phyloP scores from a whole-genome alignment of 2,329 filamentous ascomycete species.

The Nectriaceae sp. region DNA sequence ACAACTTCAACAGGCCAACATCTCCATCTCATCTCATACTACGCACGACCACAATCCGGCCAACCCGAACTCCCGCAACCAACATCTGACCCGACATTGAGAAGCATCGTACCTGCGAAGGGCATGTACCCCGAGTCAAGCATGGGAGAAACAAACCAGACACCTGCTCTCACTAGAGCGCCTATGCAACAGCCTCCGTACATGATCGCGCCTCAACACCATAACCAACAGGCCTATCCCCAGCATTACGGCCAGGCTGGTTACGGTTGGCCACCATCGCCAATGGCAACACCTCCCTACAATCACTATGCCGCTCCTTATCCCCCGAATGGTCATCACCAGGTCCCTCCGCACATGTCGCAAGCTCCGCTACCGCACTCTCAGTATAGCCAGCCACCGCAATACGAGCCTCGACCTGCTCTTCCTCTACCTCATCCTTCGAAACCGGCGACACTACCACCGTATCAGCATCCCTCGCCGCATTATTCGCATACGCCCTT shows the following conservation, averaged over 20 bases:
- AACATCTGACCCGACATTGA: constrained; percentile 75
- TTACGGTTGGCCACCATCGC: constrained; percentile 59
- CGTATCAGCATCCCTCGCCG: constrained; percentile 34
- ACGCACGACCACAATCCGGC: constrained; percentile 75
- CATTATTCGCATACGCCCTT: constrained; percentile 37
- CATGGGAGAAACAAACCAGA: constrained; percentile 79
- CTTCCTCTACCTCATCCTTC: constrained; percentile 39
- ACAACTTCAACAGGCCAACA: constrained; percentile 87
- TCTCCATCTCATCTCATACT: constrained; percentile 97
- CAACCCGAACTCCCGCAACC: constrained; percentile 77
- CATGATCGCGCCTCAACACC: constrained; percentile 37
- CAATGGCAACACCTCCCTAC: constrained; percentile 56
- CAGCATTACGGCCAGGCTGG: constrained; percentile 46
- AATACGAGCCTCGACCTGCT: constrained; percentile 38
- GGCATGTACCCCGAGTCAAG: constrained; percentile 98
- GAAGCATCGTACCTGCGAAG: constrained; percentile 83
- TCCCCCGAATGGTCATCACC: constrained; percentile 26
- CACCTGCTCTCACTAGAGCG: constrained; percentile 77
- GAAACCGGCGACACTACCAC: constrained; percentile 29
- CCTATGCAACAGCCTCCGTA: constrained; percentile 58
- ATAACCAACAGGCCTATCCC: constrained; percentile 35
- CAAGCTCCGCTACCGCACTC: constrained; percentile 30
- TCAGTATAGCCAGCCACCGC: constrained; percentile 30
- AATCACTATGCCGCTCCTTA: constrained; percentile 47
- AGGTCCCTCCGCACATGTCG: constrained; percentile 27